Conservation (phyloP, 495 filamentous ascomycete species). For the Bryoglossum gracile region DNA sequence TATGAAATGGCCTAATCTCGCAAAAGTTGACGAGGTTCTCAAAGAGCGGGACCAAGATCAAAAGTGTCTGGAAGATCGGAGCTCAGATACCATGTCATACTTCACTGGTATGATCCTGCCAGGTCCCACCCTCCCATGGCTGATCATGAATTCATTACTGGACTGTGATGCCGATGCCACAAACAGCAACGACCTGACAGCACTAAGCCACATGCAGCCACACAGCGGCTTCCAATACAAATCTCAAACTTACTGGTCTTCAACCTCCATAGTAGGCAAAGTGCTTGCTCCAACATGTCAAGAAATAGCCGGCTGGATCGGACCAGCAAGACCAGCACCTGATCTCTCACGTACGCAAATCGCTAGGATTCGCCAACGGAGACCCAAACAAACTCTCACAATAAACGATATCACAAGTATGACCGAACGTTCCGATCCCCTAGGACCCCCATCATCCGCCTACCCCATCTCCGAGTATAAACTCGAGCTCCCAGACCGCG, state of each 20-base stretch:
- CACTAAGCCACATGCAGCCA: constrained; percentile 53
- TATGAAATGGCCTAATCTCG: constrained; percentile 68
- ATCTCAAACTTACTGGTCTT: constrained; percentile 64
- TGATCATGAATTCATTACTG: constrained; percentile 65
- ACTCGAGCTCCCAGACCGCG: constrained; percentile 42
- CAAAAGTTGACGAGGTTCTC: constrained; percentile 50
- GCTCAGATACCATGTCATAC: constrained; percentile 62
- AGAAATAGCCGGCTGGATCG: constrained; percentile 62
- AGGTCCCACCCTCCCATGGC: constrained; percentile 59
- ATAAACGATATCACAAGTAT: constrained; percentile 51
- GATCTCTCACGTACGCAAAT: constrained; percentile 58
- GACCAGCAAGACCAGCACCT: constrained; percentile 53
- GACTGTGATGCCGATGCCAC: constrained; percentile 57
- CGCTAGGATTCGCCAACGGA: constrained; percentile 49
- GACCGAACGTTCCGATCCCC: constrained; percentile 53
- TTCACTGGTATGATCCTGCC: constrained; percentile 63
- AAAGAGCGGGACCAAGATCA: constrained; percentile 46
- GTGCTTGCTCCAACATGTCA: constrained; percentile 70
- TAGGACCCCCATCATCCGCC: constrained; percentile 47
- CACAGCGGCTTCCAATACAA: constrained; percentile 66
- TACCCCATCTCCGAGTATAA: constrained; percentile 59
- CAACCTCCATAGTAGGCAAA: constrained; percentile 61
- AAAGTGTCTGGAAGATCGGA: constrained; percentile 49
- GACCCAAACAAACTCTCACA: constrained; percentile 38
- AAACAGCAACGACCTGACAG: constrained; percentile 46